These are phyloP conservation scores for Malus sieversii DNA, from an alignment of 306 rosid species.

Conservation along the genomic window DNA sequence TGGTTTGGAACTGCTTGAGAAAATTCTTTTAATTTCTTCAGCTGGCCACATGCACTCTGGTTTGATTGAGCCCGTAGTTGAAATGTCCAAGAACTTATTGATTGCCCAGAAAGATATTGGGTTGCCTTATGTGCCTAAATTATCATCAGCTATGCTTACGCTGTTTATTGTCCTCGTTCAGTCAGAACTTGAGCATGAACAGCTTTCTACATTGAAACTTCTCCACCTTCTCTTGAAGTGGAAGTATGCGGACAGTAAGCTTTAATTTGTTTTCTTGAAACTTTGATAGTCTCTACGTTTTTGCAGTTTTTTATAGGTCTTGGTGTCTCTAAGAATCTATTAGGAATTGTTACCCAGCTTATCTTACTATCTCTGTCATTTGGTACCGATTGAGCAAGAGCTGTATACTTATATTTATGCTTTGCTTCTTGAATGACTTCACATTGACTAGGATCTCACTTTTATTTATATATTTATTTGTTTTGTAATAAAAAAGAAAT, in stretches of 20 bases:
- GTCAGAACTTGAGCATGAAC: slow-evolving; percentile 86
- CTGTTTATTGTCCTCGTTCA: slow-evolving; percentile 52
- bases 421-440: slow-evolving; percentile 1
- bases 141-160: slow-evolving; percentile 46
- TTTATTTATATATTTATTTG: background rate
- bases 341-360: background rate
- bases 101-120: slow-evolving; percentile 69
- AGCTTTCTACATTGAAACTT: slow-evolving; percentile 58
- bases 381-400: background rate
- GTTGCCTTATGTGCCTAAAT: slow-evolving; percentile 48
- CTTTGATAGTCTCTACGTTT: background rate
- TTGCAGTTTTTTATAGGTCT: background rate
- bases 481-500: background rate
- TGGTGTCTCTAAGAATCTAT: background rate
- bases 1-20: slow-evolving; percentile 58
- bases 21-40: slow-evolving; percentile 48
- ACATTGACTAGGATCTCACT: background rate
- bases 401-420: slow-evolving; percentile 1
- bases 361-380: background rate
- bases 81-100: slow-evolving; percentile 54
- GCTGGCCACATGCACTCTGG: slow-evolving; percentile 41
- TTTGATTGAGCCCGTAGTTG: slow-evolving; percentile 54
- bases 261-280: background rate
- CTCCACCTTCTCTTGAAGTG: slow-evolving; percentile 56
- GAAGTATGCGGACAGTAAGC: slow-evolving; percentile 67